Percentiles rank a stretch among this genome's conserved stretches.
phyloP scores from a whole-genome alignment of 805 yeast species.

The Diddensiella caesifluorescens region DNA sequence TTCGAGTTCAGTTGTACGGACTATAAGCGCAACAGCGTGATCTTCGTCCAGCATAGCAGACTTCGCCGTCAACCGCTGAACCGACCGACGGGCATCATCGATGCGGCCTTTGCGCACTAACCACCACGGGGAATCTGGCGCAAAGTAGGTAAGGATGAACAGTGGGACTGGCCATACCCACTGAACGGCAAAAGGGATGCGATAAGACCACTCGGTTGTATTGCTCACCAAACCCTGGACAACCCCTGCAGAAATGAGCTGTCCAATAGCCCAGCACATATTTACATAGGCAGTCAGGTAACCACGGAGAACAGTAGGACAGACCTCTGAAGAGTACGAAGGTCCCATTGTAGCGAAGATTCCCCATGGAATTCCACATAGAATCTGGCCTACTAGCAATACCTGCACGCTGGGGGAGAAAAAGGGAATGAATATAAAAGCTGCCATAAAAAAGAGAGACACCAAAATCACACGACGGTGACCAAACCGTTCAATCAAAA shows the following conservation, averaged over 20 bases:
- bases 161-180: slow-evolving; percentile 56
- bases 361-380: slow-evolving; percentile 46
- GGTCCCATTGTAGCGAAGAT: slow-evolving; percentile 46
- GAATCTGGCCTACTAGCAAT: slow-evolving; percentile 35
- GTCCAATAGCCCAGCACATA: slow-evolving; percentile 54
- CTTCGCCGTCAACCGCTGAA: slow-evolving; percentile 30
- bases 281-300: slow-evolving; percentile 47
- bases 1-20: slow-evolving; percentile 34
- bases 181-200: slow-evolving; percentile 54
- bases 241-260: slow-evolving; percentile 50
- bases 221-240: slow-evolving; percentile 31
- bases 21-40: slow-evolving; percentile 11
- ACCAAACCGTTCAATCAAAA: slow-evolving; percentile 41
- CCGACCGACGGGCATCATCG: slow-evolving; percentile 40
- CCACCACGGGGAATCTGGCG: slow-evolving; percentile 57
- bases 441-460: slow-evolving; percentile 26
- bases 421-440: slow-evolving; percentile 26
- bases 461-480: slow-evolving; percentile 38
- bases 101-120: slow-evolving; percentile 39
- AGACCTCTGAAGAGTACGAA: slow-evolving; percentile 50
- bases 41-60: not conserved
- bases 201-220: slow-evolving; percentile 38
- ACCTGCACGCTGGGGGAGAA: slow-evolving; percentile 38
- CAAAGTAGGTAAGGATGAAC: slow-evolving; percentile 36
- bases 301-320: slow-evolving; percentile 45